Evolutionary conservation across 306 rosid genomes (phyloP).

Genomic region (Trichosanthes cucumerina): DNA sequence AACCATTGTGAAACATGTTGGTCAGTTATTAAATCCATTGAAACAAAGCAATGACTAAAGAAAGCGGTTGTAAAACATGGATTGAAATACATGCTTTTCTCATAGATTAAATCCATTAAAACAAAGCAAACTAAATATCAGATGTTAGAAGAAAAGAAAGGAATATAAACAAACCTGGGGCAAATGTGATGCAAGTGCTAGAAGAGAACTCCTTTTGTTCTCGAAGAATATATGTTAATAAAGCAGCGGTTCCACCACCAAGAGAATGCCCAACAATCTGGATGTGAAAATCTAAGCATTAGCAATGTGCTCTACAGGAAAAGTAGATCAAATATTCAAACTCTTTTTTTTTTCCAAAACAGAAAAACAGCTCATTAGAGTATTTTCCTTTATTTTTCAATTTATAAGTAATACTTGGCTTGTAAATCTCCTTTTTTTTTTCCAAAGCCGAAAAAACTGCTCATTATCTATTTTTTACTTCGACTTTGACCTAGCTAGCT

Average conservation of each 20-base stretch:
- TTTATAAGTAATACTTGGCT: neutral
- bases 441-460: no score
- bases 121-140: neutral
- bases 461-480: neutral
- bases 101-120: neutral
- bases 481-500: neutral
- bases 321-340: neutral
- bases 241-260: constrained; percentile 97
- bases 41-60: neutral
- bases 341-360: neutral
- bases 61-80: neutral
- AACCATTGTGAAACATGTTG: neutral
- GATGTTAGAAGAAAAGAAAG: no score
- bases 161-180: constrained; percentile 49
- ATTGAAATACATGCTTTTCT: neutral
- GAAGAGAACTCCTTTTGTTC: constrained; percentile 74
- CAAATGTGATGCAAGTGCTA: constrained; percentile 70
- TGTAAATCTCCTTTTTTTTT: neutral
- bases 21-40: neutral
- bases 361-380: neutral
- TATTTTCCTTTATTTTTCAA: neutral
- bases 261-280: constrained; percentile 96
- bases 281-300: constrained; percentile 12
- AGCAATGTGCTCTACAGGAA: neutral
- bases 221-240: constrained; percentile 79